phyloP scores from a whole-genome alignment of 352 stramenopile species.

The Phytophthora aleatoria region DNA sequence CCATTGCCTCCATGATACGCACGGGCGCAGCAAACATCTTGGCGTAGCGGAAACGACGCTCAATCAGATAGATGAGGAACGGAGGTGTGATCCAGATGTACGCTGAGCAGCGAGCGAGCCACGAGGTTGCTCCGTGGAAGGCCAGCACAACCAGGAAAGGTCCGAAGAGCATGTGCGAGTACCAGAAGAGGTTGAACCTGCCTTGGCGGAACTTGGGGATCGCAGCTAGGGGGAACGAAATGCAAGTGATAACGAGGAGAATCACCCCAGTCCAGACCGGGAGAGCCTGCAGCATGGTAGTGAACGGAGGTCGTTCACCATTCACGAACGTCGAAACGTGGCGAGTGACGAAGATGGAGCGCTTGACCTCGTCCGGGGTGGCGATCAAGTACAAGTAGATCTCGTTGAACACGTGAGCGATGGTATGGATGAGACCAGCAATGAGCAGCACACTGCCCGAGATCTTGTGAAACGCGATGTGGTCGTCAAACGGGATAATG shows the following conservation, averaged over 20 bases:
- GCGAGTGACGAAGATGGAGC: constrained; percentile 60
- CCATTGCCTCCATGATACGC: constrained; percentile 56
- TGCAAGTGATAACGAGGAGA: constrained; percentile 55
- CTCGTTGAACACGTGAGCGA: constrained; percentile 67
- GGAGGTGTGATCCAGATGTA: constrained; percentile 64
- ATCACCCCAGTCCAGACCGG: constrained; percentile 68
- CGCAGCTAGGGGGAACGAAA: constrained; percentile 65
- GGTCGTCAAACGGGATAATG: constrained; percentile 74
- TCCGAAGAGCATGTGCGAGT: constrained; percentile 74
- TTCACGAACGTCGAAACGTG: constrained; percentile 47
- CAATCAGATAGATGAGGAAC: constrained; percentile 65
- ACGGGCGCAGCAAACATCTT: constrained; percentile 63
- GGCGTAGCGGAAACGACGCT: constrained; percentile 61
- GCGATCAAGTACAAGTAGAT: constrained; percentile 71
- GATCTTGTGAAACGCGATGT: constrained; percentile 79
- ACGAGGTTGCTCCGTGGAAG: constrained; percentile 62
- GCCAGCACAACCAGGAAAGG: constrained; percentile 64
- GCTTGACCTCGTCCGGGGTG: constrained; percentile 52
- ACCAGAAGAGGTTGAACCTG: constrained; percentile 77
- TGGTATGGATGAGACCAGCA: constrained; percentile 58
- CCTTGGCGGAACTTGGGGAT: constrained; percentile 70
- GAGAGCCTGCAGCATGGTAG: constrained; percentile 50
- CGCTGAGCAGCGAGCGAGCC: constrained; percentile 50
- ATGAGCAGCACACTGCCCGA: constrained; percentile 54
- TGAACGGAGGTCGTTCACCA: constrained; percentile 54